These are phyloP conservation scores for Aspergillus fischeri DNA, from an alignment of 2,329 filamentous ascomycete genomes.

Conservation along the genomic window DNA sequence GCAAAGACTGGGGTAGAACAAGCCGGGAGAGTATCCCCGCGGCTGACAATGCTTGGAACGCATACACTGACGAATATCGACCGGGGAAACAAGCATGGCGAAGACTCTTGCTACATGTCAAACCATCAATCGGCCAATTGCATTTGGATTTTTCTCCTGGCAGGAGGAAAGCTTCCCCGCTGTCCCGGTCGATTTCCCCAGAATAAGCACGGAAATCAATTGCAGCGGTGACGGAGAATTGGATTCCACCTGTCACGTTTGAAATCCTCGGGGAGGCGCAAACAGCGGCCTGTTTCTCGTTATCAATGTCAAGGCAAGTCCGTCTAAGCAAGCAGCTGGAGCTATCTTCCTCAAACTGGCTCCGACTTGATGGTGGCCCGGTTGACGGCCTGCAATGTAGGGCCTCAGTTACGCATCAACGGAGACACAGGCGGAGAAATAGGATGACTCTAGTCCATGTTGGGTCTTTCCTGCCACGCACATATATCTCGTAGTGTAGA, in stretches of 20 bases:
- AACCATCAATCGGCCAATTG: conserved; percentile 1
- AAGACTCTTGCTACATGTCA: background rate
- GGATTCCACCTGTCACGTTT: conserved; percentile 16
- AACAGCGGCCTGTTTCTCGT: background rate
- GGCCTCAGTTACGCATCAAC: too few species aligned
- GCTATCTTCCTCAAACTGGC: too few species aligned
- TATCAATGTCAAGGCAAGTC: background rate
- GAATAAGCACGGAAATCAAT: conserved; percentile 19
- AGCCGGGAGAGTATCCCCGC: background rate
- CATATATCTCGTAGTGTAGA: too few species aligned
- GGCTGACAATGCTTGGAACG: background rate
- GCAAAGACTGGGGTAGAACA: background rate
- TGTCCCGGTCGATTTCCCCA: background rate
- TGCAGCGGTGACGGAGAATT: conserved; percentile 15
- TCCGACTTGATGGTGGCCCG: too few species aligned
- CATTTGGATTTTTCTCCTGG: background rate
- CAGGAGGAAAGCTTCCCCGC: background rate
- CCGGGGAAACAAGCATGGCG: conserved; percentile 5
- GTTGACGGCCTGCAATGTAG: too few species aligned
- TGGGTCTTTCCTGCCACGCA: too few species aligned
- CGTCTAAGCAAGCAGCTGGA: background rate
- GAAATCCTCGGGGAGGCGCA: background rate
- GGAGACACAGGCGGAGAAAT: too few species aligned
- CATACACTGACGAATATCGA: background rate
- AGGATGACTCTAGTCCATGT: too few species aligned